A percentile compares a stretch with the other conserved stretches of the same genome.
Evolutionary conservation across 768 basidiomycete species (phyloP).

Genomic region (Boletellus sp.): DNA sequence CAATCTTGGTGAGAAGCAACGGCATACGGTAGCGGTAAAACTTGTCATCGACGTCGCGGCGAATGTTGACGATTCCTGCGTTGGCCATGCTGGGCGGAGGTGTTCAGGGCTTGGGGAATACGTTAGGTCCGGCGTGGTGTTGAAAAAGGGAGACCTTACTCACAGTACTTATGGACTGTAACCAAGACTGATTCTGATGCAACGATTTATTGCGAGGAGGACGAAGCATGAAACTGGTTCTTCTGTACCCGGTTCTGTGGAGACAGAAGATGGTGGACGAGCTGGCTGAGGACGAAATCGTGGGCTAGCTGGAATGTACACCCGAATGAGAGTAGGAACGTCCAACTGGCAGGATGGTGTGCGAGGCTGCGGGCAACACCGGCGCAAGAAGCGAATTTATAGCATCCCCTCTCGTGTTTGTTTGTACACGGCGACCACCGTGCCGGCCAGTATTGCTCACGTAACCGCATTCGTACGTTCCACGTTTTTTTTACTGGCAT

Average conservation of each 20-base stretch:
- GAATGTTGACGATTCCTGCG: conserved; percentile 82
- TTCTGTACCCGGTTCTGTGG: conserved; percentile 31
- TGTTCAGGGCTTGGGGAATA: conserved; percentile 52
- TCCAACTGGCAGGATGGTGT: no score
- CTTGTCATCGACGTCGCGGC: conserved; percentile 95
- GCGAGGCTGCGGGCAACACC: no score
- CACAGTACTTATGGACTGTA: conserved; percentile 53
- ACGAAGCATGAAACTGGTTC: conserved; percentile 79
- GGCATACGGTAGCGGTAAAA: conserved; percentile 99
- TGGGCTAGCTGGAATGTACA: conserved; percentile 16
- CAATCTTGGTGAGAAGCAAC: conserved; percentile 89
- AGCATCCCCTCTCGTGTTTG: conserved; percentile 12
- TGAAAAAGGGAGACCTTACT: conserved; percentile 21
- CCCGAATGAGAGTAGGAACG: background rate
- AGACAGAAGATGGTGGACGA: conserved; percentile 30
- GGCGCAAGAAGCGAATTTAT: conserved; percentile 24
- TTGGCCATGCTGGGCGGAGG: conserved; percentile 73
- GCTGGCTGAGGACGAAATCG: conserved; percentile 27
- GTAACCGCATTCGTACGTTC: background rate
- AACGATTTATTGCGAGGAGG: conserved; percentile 72
- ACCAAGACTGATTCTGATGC: conserved; percentile 56
- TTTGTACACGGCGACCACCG: conserved; percentile 16
- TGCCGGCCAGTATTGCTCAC: background rate
- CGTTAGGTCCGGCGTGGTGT: background rate
- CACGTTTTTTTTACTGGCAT: no score